Evolutionary conservation across 2,329 filamentous ascomycete species (phyloP), one percentile per base, ranked within the genome.

Genomic region (Calonectria pauciramosa): DNA sequence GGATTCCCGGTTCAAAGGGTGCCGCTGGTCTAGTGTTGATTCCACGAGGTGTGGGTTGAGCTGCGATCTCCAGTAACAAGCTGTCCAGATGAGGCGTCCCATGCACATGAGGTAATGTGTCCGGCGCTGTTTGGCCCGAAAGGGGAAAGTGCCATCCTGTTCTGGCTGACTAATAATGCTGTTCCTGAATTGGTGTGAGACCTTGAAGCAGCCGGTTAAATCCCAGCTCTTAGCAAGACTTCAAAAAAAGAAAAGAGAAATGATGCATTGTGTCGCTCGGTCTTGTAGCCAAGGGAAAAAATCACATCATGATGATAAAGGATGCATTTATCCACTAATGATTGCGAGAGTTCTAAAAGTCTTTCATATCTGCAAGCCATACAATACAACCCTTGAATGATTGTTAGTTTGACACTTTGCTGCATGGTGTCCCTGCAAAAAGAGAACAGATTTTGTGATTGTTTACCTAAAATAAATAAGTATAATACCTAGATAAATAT

Each of bases 21-120:
- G 47, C 54, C 68, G 78, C 51, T 66, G 71, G 69, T 52, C 70
- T 51, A 44, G 71, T 76, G 71, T 72, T 80, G 78, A 70, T 79
- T 78, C 77, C 74, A 72, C 68, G 76, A 71, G 71, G 73, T 73
- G 74, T 72, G 69, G 68, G 49, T 74, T 71, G 59, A 71, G 68
- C 68, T 70, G 66, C 47, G 56, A 65, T 64, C 56, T 54, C 51
- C 68, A 75, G 71, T 75, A 80, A 80, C 80, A n/a, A 82, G 80
- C 80, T 82, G 80, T 81, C 79, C 80, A 82, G 73, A 80, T 82
- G 76, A 68, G 77, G 73, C 74, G 75, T 66, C 71, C 71, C 78
- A 75, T 73, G 80, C 71, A 78, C 72, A 81, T 81, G 80, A 81
- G 80, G 80, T 81, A 81, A 81, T 80, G 80, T 71, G 59, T 71